These are phyloP conservation scores for Durotheca rogersii DNA, from an alignment of 495 filamentous ascomycete species.

Conservation along the genomic window DNA sequence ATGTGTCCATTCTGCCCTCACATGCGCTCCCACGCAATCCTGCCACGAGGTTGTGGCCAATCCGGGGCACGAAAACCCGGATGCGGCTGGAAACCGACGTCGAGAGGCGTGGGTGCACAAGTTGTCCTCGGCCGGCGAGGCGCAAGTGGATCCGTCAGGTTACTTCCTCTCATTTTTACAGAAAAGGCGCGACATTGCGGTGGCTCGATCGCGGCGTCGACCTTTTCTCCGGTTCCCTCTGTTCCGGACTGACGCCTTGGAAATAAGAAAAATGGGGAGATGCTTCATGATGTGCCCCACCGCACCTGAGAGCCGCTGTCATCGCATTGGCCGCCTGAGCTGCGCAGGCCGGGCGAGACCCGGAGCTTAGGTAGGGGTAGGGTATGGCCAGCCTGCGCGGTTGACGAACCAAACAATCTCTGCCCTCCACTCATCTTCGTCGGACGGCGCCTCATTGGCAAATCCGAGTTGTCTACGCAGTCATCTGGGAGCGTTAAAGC, in stretches of 20 bases:
- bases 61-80: constrained; percentile 20
- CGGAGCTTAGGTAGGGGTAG: constrained; percentile 12
- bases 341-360: constrained; percentile 8
- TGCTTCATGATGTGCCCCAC: background rate
- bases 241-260: constrained; percentile 8
- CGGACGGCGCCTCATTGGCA: constrained; percentile 8
- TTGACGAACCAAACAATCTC: background rate
- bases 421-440: background rate
- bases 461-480: constrained; percentile 24
- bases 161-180: constrained; percentile 7
- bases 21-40: constrained; percentile 27
- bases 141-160: constrained; percentile 24
- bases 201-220: constrained; percentile 11
- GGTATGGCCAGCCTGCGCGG: constrained; percentile 1
- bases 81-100: constrained; percentile 18
- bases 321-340: constrained; percentile 13
- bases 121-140: constrained; percentile 16
- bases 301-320: constrained; percentile 2
- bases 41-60: constrained; percentile 22
- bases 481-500: constrained; percentile 13
- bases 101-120: constrained; percentile 13
- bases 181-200: constrained; percentile 4
- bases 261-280: background rate
- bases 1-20: constrained; percentile 18
- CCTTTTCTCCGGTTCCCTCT: background rate